Base-by-base conservation (phyloP, 371 early-diverging fungal species). In the Syncephalastrum racemosum region DNA sequence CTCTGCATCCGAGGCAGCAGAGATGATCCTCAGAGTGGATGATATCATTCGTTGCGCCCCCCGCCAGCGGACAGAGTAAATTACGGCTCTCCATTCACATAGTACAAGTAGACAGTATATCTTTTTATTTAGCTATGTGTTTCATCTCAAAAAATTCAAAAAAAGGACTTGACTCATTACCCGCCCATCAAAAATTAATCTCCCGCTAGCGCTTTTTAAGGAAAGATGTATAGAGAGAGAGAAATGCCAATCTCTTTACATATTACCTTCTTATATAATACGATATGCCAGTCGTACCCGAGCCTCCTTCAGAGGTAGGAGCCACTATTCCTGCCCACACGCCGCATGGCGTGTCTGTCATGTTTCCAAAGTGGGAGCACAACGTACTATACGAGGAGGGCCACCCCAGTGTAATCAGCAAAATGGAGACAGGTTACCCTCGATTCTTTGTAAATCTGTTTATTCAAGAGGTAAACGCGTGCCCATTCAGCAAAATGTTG, bases 21-120 rank as follows among this genome's bases (percentile, higher is more conserved):
- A 99, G 81, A 94, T 98, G 94, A 95, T 99, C 69, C 79, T 99
- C 36, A 91, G 99, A 64, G 99, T 99, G 42, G 99, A 99, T 78
- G 96, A 98, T 70, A 96, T 99, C 66, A 93, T 99, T 71, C 92
- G 97, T 67, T 91, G 93, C 67, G 92, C 94, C 55, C 98, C 97
- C 64, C 84, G 97, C 5, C 22, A 53, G 36, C 36, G 36, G 36
- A 31, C 36, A 31, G 36, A 31, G 36, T 31, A 31, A 10, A 31
- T 12, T 10, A 31, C 10, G 36, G 10, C 36, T 31, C 6, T 31
- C 10, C 36, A 31, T 7, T 31, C 10, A 12, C 5, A 31, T 31
- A 31, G 36, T 31, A 31, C 36, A 31, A 2, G 36, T 31, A 8
- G 36, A 31, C 12, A 31, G 6, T 10, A 8, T 8, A 31, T 31